Percentiles rank a stretch among this genome's conserved stretches.
These are phyloP conservation scores for Ustilago sp. DNA, from an alignment of 1,284 basidiomycete genomes.

Conservation along the genomic window DNA sequence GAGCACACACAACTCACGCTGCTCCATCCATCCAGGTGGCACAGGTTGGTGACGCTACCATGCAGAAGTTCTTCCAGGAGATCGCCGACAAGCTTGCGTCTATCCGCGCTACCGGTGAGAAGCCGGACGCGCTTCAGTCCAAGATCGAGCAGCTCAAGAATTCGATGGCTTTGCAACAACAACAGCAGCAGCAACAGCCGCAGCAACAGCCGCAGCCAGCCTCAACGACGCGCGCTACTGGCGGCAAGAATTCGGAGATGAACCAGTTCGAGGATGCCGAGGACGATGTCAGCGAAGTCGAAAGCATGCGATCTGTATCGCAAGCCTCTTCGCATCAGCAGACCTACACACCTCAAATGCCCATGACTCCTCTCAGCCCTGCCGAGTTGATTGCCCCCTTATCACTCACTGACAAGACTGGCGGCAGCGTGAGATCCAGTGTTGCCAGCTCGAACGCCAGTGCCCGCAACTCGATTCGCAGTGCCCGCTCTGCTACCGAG, in stretches of 20 bases:
- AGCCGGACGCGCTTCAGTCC: constrained; percentile 71
- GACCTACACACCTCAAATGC: constrained; percentile 50
- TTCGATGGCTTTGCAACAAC: constrained; percentile 61
- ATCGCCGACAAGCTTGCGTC: constrained; percentile 82
- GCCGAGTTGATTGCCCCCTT: constrained; percentile 54
- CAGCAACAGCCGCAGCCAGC: constrained; percentile 21
- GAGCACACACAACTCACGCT: constrained; percentile 53
- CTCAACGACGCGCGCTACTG: constrained; percentile 11
- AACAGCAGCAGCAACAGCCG: constrained; percentile 39
- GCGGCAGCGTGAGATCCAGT: constrained; percentile 18
- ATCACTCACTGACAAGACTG: constrained; percentile 42
- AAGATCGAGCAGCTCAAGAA: constrained; percentile 70
- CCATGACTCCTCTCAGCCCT: constrained; percentile 53
- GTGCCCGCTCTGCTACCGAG: constrained; percentile 30
- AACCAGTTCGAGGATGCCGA: constrained; percentile 74
- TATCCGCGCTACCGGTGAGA: constrained; percentile 70
- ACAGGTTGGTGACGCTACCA: constrained; percentile 74
- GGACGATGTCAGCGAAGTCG: constrained; percentile 70
- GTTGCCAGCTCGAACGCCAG: constrained; percentile 34
- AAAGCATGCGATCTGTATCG: constrained; percentile 53
- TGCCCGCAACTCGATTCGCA: constrained; percentile 37
- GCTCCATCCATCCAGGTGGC: constrained; percentile 54
- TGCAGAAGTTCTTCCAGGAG: constrained; percentile 83
- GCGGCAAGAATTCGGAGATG: constrained; percentile 44
- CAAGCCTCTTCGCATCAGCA: constrained; percentile 51